phyloP scores from a whole-genome alignment of 495 filamentous ascomycete genomes.

The Neurospora tetrasperma region DNA sequence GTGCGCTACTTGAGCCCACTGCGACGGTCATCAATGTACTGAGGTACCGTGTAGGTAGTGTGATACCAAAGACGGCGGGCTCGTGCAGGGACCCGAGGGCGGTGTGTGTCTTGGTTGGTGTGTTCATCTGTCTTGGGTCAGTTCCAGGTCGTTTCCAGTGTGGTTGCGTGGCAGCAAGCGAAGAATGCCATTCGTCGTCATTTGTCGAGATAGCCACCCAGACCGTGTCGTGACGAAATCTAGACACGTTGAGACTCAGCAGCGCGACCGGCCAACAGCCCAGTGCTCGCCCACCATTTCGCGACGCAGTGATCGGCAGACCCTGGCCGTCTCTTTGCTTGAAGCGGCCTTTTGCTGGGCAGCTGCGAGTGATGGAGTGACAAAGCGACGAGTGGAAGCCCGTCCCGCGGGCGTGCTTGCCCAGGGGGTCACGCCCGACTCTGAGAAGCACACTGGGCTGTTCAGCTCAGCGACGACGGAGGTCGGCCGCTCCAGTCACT shows the following conservation, averaged over 20 bases:
- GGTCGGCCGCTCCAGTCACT: background rate
- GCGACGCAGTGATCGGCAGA: slow-evolving; percentile 9
- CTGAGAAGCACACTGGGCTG: background rate
- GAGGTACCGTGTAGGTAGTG: background rate
- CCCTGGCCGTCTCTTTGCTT: slow-evolving; percentile 9
- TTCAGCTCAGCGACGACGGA: background rate
- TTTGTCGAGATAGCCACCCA: slow-evolving; percentile 2
- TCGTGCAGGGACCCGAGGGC: background rate
- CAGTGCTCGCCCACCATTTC: slow-evolving; percentile 15
- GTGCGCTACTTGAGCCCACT: background rate
- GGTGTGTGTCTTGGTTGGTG: slow-evolving; percentile 1
- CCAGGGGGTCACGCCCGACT: background rate
- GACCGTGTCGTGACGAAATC: slow-evolving; percentile 9
- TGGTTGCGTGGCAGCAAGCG: slow-evolving; percentile 13
- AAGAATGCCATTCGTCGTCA: slow-evolving; percentile 22
- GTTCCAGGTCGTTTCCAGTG: slow-evolving; percentile 1
- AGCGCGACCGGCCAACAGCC: background rate
- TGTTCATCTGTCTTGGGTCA: background rate
- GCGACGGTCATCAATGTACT: background rate
- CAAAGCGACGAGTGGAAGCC: background rate
- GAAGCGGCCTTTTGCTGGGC: background rate
- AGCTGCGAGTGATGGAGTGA: background rate
- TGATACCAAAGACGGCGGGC: background rate
- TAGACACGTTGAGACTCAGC: slow-evolving; percentile 6
- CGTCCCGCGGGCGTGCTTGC: background rate